Base-by-base conservation (phyloP, 2,329 filamentous ascomycete genomes). In the Stachybotrys chlorohalonatus region DNA sequence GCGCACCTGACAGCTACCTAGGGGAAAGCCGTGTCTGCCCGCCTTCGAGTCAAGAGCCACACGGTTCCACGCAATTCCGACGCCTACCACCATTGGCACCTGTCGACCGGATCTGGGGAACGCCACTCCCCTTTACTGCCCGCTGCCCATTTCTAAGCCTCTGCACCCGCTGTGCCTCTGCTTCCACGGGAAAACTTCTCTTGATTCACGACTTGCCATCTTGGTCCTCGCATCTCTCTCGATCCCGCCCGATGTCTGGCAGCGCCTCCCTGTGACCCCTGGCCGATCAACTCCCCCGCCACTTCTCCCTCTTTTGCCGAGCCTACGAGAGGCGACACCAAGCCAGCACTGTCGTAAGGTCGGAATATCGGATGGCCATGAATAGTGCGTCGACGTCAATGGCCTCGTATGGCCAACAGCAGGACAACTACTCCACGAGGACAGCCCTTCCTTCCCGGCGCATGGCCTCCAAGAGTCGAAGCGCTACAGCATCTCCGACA, bases 391-490 rank as follows among this genome's bases (percentile, higher is more conserved):
- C 61, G 15, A 63, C 62, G 47, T 48, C 62, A 42, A 57, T 60
- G 57, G 59, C 60, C 58, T 54, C 62, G 52, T 47, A 57, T 36
- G 64, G 64, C 60, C 63, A 66, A 51, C 64, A 63, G 53, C 68
- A 71, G 49, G 42, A 24, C 17, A 16, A 62, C 47, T 59, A 59
- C 52, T 59, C 69, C 32, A 63, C 57, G 52, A 65, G 71, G 56
- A 73, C 70, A 46, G 70, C 70, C 9, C 61, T 73, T 45, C 71
- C 71, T 31, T 70, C 71, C 48, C 63, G 71, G 39, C 70, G 71
- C 39, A 66, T 70, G 63, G 64, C 69, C 8, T 62, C 66, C 30
- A 72, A 65, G 57, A 57, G 60, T 31, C 61, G 60, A 52, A 66
- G 68, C 52, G 55, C 49, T 45, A 49, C 60, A 46, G 46, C 57